These are phyloP conservation scores for Ophiorrhiza pumila DNA, from an alignment of 257 asterid species.

Conservation along the genomic window DNA sequence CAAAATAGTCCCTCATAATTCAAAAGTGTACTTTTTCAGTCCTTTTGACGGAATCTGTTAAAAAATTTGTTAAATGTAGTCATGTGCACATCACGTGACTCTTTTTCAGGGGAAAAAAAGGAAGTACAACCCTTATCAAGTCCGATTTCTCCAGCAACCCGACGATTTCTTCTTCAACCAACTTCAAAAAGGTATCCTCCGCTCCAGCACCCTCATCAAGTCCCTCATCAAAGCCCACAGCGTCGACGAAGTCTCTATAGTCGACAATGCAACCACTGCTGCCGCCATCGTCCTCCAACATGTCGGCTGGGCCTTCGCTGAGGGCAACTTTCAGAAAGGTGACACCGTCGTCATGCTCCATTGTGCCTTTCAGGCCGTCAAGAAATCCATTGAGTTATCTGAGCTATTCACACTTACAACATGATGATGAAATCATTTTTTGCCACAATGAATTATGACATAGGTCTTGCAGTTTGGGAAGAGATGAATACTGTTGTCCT, in stretches of 20 bases:
- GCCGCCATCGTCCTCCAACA: constrained; percentile 93
- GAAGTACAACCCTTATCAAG: too few relatives aligned
- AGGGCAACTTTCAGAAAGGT: constrained; percentile 77
- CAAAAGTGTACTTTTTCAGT: too few relatives aligned
- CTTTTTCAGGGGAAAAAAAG: too few relatives aligned
- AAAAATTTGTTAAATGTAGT: too few relatives aligned
- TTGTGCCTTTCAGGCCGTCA: constrained; percentile 91
- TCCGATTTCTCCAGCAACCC: constrained; percentile 80
- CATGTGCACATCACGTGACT: too few relatives aligned
- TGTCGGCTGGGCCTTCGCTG: constrained; percentile 91
- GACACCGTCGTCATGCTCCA: constrained; percentile 98
- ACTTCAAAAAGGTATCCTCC: constrained; percentile 66
- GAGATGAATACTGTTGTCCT: constrained; percentile 86
- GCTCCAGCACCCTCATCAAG: constrained; percentile 64
- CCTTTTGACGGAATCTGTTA: too few relatives aligned
- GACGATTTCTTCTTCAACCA: constrained; percentile 85
- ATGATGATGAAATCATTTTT: constrained; percentile 83
- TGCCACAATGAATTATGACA: constrained; percentile 46
- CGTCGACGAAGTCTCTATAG: constrained; percentile 86
- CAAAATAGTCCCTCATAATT: too few relatives aligned
- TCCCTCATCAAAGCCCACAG: constrained; percentile 85
- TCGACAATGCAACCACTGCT: constrained; percentile 94
- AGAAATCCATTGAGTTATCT: constrained; percentile 93
- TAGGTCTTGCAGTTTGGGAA: constrained; percentile 73
- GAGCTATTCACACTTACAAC: constrained; percentile 72